phyloP scores from a whole-genome alignment of 1,139 yeast species.

The Candida buenavistaensis region DNA sequence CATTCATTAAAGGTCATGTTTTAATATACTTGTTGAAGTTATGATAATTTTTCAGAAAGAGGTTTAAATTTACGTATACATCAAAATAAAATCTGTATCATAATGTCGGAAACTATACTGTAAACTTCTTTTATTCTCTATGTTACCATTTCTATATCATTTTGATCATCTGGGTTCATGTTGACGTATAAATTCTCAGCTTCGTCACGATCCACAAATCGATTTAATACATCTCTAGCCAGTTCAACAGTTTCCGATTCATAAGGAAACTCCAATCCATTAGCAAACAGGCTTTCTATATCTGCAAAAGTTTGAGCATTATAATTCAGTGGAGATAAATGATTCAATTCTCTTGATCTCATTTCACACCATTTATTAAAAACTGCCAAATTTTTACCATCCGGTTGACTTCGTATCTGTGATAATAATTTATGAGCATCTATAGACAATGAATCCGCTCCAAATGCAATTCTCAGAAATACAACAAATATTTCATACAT shows the following conservation, averaged over 20 bases:
- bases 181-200: constrained; percentile 73
- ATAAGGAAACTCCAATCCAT: constrained; percentile 64
- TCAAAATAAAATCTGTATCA: constrained; percentile 15
- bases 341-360: constrained; percentile 41
- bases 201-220: constrained; percentile 72
- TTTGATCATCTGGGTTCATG: constrained; percentile 46
- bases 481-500: constrained; percentile 51
- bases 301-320: constrained; percentile 24
- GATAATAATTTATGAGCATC: constrained; percentile 36
- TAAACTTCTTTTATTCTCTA: neutral
- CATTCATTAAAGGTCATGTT: too few species aligned
- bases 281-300: constrained; percentile 44
- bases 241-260: constrained; percentile 65
- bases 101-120: constrained; percentile 13
- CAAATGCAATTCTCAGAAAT: constrained; percentile 58
- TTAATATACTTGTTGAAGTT: constrained; percentile 1
- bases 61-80: constrained; percentile 14
- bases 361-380: constrained; percentile 46
- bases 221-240: constrained; percentile 70
- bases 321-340: constrained; percentile 19
- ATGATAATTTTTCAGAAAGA: constrained; percentile 3
- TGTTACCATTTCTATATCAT: constrained; percentile 12
- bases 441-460: constrained; percentile 39
- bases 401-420: constrained; percentile 23
- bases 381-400: constrained; percentile 24